Evolutionary conservation across 805 yeast genomes (phyloP).

Genomic region (Tetrapisispora fleetii): DNA sequence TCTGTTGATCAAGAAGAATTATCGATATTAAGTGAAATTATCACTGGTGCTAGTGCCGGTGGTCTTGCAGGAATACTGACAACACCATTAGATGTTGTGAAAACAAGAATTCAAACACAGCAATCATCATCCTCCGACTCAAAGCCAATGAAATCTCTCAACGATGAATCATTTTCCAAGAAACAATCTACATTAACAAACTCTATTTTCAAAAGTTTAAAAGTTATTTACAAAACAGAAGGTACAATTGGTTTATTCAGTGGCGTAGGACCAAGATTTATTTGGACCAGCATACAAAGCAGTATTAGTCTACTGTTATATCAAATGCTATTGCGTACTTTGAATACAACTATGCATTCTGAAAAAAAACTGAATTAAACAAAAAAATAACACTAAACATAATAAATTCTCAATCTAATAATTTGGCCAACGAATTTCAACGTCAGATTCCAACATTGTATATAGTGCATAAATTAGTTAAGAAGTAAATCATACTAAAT

Average conservation of each 20-base stretch:
- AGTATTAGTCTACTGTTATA: conserved; percentile 86
- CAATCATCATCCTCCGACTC: conserved; percentile 25
- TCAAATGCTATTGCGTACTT: conserved; percentile 38
- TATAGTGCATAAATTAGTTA: conserved; percentile 1
- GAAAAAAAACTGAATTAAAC: background rate
- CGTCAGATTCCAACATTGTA: background rate
- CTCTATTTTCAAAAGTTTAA: conserved; percentile 44
- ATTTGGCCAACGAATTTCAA: too few species aligned
- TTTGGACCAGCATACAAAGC: conserved; percentile 95
- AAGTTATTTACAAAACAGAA: conserved; percentile 53
- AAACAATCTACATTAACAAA: conserved; percentile 20
- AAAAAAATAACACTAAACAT: too few species aligned
- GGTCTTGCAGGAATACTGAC: conserved; percentile 84
- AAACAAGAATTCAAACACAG: conserved; percentile 89
- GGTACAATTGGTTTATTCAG: conserved; percentile 75
- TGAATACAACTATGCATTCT: background rate
- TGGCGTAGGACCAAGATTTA: conserved; percentile 93
- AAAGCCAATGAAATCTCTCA: background rate
- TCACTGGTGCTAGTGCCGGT: conserved; percentile 94
- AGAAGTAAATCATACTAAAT: background rate
- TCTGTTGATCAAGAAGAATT: conserved; percentile 34
- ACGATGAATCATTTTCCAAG: background rate
- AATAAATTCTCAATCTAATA: too few species aligned
- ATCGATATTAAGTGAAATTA: conserved; percentile 51
- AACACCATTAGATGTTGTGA: conserved; percentile 86